These are phyloP conservation scores for Melaleuca alternifolia DNA, from an alignment of 345 rosid genomes.

Conservation along the genomic window DNA sequence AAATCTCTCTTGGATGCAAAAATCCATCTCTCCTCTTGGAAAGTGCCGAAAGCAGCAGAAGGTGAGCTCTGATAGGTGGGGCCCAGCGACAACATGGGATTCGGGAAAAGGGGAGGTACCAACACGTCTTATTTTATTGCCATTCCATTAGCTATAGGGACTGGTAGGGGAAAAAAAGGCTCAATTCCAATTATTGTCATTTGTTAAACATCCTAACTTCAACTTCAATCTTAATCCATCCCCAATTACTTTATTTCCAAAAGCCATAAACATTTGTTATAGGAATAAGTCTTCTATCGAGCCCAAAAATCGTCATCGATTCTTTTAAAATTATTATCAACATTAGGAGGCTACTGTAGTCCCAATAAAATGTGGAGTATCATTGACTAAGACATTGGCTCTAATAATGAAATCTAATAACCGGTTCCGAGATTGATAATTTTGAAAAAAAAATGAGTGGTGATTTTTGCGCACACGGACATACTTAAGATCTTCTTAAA, in stretches of 20 bases:
- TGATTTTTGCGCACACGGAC: background rate
- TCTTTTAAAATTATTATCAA: background rate
- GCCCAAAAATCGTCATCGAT: fast-evolving
- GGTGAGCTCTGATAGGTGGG: background rate
- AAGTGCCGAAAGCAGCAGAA: background rate
- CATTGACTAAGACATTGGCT: background rate
- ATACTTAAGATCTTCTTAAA: background rate
- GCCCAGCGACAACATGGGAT: background rate
- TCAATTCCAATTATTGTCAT: background rate
- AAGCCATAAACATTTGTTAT: too few relatives aligned
- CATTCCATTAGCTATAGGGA: background rate
- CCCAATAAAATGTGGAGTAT: fast-evolving
- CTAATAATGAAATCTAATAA: background rate
- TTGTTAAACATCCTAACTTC: background rate
- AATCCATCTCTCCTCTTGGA: background rate
- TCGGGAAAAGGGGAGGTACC: background rate
- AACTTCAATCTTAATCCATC: background rate
- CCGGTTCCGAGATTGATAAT: fast-evolving
- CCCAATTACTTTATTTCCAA: too few relatives aligned
- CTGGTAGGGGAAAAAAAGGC: background rate
- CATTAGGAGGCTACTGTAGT: background rate
- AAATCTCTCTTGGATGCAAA: background rate
- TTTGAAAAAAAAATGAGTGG: fast-evolving
- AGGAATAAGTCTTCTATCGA: too few relatives aligned
- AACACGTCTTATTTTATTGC: background rate